phyloP scores from a whole-genome alignment of 331 rosid genomes.

The Rhamnella rubrinervis region DNA sequence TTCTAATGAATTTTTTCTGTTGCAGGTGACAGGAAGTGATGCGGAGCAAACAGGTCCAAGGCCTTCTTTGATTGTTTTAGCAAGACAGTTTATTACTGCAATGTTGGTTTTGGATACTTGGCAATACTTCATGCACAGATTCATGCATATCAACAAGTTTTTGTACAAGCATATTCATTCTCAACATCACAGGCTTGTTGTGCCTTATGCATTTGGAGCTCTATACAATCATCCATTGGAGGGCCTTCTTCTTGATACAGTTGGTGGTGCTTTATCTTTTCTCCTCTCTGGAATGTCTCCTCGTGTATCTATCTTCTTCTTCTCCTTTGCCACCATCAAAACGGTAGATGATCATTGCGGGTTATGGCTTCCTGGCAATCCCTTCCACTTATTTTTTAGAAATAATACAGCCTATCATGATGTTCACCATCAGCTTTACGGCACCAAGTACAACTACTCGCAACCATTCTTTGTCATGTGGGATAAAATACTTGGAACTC shows the following conservation, averaged over 20 bases:
- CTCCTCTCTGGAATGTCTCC: slow-evolving; percentile 91
- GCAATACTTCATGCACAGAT: slow-evolving; percentile 97
- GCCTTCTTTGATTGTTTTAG: slow-evolving; percentile 46
- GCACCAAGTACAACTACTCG: slow-evolving; percentile 89
- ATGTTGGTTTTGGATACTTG: slow-evolving; percentile 93
- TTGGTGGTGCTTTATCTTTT: slow-evolving; percentile 93
- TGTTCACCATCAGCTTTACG: slow-evolving; percentile 92
- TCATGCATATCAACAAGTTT: slow-evolving; percentile 94
- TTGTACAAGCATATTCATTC: slow-evolving; percentile 91
- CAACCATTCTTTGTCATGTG: slow-evolving; percentile 91
- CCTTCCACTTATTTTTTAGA: slow-evolving; percentile 69
- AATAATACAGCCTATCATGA: slow-evolving; percentile 95
- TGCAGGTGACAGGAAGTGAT: slow-evolving; percentile 70
- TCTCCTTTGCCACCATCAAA: slow-evolving; percentile 94
- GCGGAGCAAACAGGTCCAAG: slow-evolving; percentile 31
- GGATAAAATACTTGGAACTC: slow-evolving; percentile 84
- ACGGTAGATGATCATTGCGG: slow-evolving; percentile 99
- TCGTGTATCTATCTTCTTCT: slow-evolving; percentile 84
- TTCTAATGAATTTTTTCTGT: slow-evolving; percentile 16
- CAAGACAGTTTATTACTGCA: slow-evolving; percentile 70
- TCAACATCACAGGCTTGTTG: slow-evolving; percentile 85
- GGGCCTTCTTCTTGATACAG: slow-evolving; percentile 90
- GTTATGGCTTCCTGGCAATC: slow-evolving; percentile 88
- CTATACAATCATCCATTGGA: slow-evolving; percentile 90
- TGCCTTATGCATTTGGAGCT: slow-evolving; percentile 91